Evolutionary conservation across 2,329 filamentous ascomycete genomes (phyloP).

Genomic region (Chaetothyriales sp.): DNA sequence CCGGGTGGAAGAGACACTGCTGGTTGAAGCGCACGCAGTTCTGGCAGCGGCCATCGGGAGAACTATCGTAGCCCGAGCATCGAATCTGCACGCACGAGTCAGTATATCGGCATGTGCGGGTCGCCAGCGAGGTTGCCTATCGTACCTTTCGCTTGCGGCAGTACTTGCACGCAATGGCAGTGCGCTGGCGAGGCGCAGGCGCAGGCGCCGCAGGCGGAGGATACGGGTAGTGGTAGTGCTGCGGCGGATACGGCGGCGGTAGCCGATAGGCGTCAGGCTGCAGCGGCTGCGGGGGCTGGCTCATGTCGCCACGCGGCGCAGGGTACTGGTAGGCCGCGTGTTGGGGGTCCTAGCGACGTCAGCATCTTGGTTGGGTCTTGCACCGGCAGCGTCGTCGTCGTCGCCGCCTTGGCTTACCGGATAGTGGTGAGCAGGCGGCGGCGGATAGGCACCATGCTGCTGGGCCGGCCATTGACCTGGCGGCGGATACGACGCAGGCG

Average conservation of each 20-base stretch:
- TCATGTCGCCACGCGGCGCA: conserved; percentile 25
- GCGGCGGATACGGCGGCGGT: conserved; percentile 29
- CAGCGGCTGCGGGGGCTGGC: conserved; percentile 26
- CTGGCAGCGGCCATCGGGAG: conserved; percentile 56
- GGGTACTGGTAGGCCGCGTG: conserved; percentile 22
- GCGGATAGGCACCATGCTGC: conserved; percentile 15
- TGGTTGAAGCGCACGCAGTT: conserved; percentile 63
- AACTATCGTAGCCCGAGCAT: conserved; percentile 61
- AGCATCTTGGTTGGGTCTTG: conserved; percentile 3
- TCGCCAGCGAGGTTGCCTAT: conserved; percentile 2
- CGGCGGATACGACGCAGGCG: conserved; percentile 21
- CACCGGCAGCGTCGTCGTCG: neutral
- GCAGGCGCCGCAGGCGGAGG: conserved; percentile 28
- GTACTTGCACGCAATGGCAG: conserved; percentile 39
- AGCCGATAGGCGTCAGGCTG: conserved; percentile 29
- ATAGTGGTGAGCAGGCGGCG: conserved; percentile 24
- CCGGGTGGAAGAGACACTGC: conserved; percentile 64
- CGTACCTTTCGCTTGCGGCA: conserved; percentile 39
- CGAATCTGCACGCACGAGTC: conserved; percentile 45
- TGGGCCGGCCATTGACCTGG: conserved; percentile 21
- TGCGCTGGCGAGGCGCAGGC: conserved; percentile 36
- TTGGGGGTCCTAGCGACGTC: conserved; percentile 13
- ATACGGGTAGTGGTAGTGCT: conserved; percentile 28
- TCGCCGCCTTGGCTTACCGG: conserved; percentile 22
- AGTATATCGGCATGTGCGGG: neutral